These are phyloP conservation scores for Termitomyces sp. DNA, from an alignment of 768 basidiomycete genomes.

Conservation along the genomic window DNA sequence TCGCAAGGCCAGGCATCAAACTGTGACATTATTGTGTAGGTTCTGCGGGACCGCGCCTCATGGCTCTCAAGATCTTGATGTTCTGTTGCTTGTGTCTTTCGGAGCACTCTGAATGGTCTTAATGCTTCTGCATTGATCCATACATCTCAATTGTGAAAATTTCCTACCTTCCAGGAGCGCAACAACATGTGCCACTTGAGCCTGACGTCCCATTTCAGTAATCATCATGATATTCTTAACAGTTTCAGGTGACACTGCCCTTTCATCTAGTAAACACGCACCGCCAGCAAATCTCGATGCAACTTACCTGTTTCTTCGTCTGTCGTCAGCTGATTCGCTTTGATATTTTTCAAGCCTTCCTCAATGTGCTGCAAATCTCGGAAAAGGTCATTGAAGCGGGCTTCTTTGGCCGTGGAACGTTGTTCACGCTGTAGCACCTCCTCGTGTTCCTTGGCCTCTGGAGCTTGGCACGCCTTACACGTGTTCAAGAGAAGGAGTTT, in stretches of 20 bases:
- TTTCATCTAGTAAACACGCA: not conserved
- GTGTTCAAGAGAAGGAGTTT: slow-evolving; percentile 6
- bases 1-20: too few species aligned
- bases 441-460: slow-evolving; percentile 8
- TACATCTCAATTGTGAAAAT: not conserved
- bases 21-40: not conserved
- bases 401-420: slow-evolving; percentile 4
- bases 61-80: not conserved
- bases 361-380: slow-evolving; percentile 6
- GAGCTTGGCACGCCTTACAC: not conserved
- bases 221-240: slow-evolving; percentile 6
- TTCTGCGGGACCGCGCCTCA: not conserved
- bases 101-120: slow-evolving; percentile 4
- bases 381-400: slow-evolving; percentile 8
- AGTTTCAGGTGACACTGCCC: slow-evolving; percentile 4
- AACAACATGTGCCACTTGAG: slow-evolving; percentile 7
- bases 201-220: slow-evolving; percentile 6
- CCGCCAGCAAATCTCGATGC: not conserved
- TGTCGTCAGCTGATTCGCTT: not conserved
- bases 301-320: slow-evolving; percentile 4
- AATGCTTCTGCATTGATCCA: slow-evolving; percentile 1
- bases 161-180: slow-evolving; percentile 10
- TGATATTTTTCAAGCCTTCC: not conserved
- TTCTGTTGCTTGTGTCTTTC: slow-evolving; percentile 1
- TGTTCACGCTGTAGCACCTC: slow-evolving; percentile 7